Base-by-base conservation (phyloP, 345 rosid species). In the Erucastrum elatum region DNA sequence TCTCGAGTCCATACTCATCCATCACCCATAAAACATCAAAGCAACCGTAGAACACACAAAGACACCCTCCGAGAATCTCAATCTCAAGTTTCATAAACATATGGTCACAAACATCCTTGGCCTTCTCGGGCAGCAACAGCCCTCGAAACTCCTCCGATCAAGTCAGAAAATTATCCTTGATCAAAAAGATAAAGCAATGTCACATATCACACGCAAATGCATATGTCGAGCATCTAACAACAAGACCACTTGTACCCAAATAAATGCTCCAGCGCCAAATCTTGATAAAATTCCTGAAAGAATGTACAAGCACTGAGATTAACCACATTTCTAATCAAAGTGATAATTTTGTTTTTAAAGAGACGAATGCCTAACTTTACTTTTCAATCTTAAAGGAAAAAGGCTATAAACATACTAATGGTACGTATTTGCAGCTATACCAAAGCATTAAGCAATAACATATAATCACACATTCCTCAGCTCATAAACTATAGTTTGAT, bases 261-360 rank as follows among this genome's bases (percentile, higher is more conserved):
- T 81, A 87, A 95, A 95, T 15, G 91, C 74, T 26, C 97, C 99
- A 13, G 97, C 99, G 30, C 99, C 98, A 81, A 95, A 95, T 75
- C 93, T 95, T 27, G 98, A 89, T 64, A 90, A n/a, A 60, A 61
- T 84, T 81, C 87, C 99, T 95, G 87, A 85, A 87, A 84, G 61
- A 72, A 65, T 17, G 53, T 29, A 7, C n/a, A 62, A 60, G 51
- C 26, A 27, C 44, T 15, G 17, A 51, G n/a, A 74, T 62, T 68
- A 74, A 39, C 9, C 30, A 2, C 49, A 55, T 2, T 41, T n/a
- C 4, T 61, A n/a, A n/a, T 41, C 60, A 17, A 39, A 21, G 5
- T 2, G 2, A 21, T 41, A 9, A 41, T 44, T 44, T 11, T 39
- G 21, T 8, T 10, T 11, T 10, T 2, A 44, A 44, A 44, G 46